Evolutionary conservation across 306 rosid species (phyloP).

Genomic region (Vigna nakashimae): DNA sequence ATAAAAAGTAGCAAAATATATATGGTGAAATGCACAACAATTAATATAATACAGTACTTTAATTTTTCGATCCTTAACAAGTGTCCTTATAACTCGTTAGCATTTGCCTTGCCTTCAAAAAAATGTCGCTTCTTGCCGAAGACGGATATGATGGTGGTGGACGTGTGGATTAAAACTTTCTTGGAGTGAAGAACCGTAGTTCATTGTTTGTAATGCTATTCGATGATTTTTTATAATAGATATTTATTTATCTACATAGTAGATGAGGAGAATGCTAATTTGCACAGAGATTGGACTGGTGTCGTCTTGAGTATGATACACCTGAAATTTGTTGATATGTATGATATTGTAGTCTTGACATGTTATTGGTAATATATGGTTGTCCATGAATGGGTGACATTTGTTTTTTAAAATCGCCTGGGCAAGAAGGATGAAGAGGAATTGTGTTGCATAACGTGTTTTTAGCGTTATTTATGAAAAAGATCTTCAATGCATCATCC

Average conservation of each 20-base stretch:
- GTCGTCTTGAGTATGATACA: slow-evolving; percentile 35
- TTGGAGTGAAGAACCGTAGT: not conserved
- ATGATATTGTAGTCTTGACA: slow-evolving; percentile 41
- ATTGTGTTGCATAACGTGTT: not conserved
- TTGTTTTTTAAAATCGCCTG: slow-evolving; percentile 2
- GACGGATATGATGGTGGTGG: slow-evolving; percentile 35
- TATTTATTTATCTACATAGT: slow-evolving; percentile 14
- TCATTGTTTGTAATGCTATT: slow-evolving; percentile 51
- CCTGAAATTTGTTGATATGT: slow-evolving; percentile 43
- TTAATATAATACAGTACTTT: not conserved
- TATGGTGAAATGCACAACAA: not conserved
- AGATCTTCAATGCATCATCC: slow-evolving; percentile 6
- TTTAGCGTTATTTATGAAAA: not conserved
- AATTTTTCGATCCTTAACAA: not conserved
- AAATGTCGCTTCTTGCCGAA: slow-evolving; percentile 31
- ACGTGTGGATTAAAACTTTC: slow-evolving; percentile 35
- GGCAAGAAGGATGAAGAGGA: not conserved
- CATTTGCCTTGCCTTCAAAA: slow-evolving; percentile 6
- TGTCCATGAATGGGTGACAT: slow-evolving; percentile 26
- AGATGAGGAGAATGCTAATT: slow-evolving; percentile 29
- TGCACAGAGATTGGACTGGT: slow-evolving; percentile 29
- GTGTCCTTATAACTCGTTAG: not conserved
- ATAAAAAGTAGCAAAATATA: not conserved
- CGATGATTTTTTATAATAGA: slow-evolving; percentile 22
- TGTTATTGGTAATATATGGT: slow-evolving; percentile 31